A percentile compares a stretch with the other conserved stretches of the same genome.
These are phyloP conservation scores for Aspergillus cejpii DNA, from an alignment of 2,329 filamentous ascomycete genomes.

Conservation along the genomic window DNA sequence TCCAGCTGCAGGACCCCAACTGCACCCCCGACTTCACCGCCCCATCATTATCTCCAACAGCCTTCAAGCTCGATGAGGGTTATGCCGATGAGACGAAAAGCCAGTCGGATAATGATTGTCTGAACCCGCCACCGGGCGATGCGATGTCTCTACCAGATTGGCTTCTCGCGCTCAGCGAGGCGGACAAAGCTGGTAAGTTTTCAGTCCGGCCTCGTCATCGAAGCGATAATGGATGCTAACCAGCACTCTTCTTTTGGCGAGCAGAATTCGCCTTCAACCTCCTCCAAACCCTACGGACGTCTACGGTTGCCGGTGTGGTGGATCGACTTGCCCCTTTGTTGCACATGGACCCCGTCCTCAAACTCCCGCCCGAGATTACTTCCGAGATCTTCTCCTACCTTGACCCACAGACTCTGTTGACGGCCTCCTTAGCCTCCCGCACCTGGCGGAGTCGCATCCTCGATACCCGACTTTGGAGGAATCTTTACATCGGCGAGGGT, in stretches of 20 bases:
- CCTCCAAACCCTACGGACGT: conserved; percentile 70
- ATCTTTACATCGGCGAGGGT: conserved; percentile 74
- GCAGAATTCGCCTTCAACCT: conserved; percentile 74
- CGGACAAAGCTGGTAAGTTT: conserved; percentile 49
- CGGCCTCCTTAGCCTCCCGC: conserved; percentile 69
- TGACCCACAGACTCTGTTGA: conserved; percentile 70
- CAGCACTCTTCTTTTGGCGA: conserved; percentile 8
- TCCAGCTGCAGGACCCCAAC: conserved; percentile 23
- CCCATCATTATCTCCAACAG: conserved; percentile 25
- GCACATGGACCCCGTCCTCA: conserved; percentile 83
- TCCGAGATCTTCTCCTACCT: conserved; percentile 83
- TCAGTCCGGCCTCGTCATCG: conserved; percentile 3
- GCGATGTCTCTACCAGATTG: conserved; percentile 47
- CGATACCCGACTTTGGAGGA: conserved; percentile 81
- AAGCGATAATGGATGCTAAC: conserved; percentile 12
- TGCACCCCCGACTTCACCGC: conserved; percentile 25
- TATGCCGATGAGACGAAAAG: conserved; percentile 69
- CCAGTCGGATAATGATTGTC: conserved; percentile 37
- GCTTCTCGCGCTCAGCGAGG: conserved; percentile 50
- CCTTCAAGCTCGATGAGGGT: conserved; percentile 69
- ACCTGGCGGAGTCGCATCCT: conserved; percentile 75
- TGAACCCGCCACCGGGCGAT: conserved; percentile 33
- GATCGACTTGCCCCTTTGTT: conserved; percentile 73
- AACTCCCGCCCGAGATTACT: conserved; percentile 84
- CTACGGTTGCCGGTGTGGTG: conserved; percentile 71